Evolutionary conservation across 2,329 filamentous ascomycete genomes (phyloP).

Genomic region (Penicillium concentricum): DNA sequence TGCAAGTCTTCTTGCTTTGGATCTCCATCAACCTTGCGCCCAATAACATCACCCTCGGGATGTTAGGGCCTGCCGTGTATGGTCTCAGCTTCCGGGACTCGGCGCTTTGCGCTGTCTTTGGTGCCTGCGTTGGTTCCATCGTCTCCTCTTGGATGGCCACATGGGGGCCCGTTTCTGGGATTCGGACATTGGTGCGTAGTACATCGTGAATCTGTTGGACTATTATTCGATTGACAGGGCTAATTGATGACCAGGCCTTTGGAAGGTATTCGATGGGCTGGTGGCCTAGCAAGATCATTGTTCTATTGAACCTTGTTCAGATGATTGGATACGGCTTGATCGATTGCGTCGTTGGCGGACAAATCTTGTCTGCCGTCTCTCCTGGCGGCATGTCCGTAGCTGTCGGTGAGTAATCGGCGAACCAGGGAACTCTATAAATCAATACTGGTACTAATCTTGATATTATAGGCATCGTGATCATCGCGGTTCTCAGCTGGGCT

Average conservation of each 20-base stretch:
- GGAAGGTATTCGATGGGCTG: conserved; percentile 64
- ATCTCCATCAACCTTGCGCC: conserved; percentile 62
- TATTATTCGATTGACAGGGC: neutral
- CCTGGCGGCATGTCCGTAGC: conserved; percentile 59
- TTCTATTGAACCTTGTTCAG: conserved; percentile 62
- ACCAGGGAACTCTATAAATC: too few species aligned
- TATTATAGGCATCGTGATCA: conserved; percentile 56
- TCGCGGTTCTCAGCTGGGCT: conserved; percentile 61
- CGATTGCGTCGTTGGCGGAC: conserved; percentile 65
- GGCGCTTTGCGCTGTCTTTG: conserved; percentile 57
- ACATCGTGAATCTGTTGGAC: neutral
- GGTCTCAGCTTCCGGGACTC: conserved; percentile 59
- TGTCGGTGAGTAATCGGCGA: conserved; percentile 49
- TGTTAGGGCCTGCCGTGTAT: conserved; percentile 61
- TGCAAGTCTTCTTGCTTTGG: conserved; percentile 60
- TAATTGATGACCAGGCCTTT: conserved; percentile 45
- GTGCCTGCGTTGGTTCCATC: conserved; percentile 55
- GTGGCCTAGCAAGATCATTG: conserved; percentile 64
- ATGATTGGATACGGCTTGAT: conserved; percentile 63
- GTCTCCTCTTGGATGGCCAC: conserved; percentile 61
- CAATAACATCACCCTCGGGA: conserved; percentile 64
- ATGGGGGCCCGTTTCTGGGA: conserved; percentile 61
- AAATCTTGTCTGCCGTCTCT: conserved; percentile 66
- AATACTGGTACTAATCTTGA: conserved; percentile 5
- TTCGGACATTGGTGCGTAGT: conserved; percentile 56